Evolutionary conservation across 108 stramenopile genomes (phyloP).

Genomic region (Aurantiochytrium sp.): DNA sequence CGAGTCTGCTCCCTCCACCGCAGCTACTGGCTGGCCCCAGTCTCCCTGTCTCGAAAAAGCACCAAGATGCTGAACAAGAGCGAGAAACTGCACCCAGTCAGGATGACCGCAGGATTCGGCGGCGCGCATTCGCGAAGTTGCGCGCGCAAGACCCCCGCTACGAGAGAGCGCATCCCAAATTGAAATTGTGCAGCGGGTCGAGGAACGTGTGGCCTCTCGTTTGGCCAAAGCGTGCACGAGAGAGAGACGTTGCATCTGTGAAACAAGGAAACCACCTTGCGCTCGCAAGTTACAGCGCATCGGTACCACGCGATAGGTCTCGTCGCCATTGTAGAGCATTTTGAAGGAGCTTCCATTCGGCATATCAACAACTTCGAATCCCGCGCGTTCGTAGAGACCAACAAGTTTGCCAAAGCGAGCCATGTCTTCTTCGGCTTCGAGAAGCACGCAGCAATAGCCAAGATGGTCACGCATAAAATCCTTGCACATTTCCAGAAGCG

Average conservation of each 20-base stretch:
- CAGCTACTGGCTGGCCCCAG: neutral
- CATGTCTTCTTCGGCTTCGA: slow-evolving; percentile 13
- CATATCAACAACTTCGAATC: neutral
- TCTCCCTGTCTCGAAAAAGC: neutral
- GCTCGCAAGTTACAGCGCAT: neutral
- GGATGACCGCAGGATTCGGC: neutral
- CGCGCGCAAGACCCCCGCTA: neutral
- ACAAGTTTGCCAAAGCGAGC: neutral
- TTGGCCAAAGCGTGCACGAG: neutral
- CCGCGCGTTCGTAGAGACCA: neutral
- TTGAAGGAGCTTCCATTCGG: neutral
- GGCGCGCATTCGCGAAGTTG: neutral
- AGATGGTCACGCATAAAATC: neutral
- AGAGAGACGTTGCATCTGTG: too few relatives aligned
- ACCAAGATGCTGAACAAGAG: neutral
- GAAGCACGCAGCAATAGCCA: neutral
- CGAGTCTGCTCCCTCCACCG: neutral
- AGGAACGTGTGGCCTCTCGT: neutral
- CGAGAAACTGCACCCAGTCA: slow-evolving; percentile 11
- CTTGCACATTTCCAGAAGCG: neutral
- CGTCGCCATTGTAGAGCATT: slow-evolving; percentile 14
- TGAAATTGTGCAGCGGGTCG: neutral
- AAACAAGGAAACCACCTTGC: too few relatives aligned
- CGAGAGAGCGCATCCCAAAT: neutral
- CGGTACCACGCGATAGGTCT: neutral